These are phyloP conservation scores for Russula vinacea DNA, from an alignment of 768 basidiomycete genomes.

Conservation along the genomic window DNA sequence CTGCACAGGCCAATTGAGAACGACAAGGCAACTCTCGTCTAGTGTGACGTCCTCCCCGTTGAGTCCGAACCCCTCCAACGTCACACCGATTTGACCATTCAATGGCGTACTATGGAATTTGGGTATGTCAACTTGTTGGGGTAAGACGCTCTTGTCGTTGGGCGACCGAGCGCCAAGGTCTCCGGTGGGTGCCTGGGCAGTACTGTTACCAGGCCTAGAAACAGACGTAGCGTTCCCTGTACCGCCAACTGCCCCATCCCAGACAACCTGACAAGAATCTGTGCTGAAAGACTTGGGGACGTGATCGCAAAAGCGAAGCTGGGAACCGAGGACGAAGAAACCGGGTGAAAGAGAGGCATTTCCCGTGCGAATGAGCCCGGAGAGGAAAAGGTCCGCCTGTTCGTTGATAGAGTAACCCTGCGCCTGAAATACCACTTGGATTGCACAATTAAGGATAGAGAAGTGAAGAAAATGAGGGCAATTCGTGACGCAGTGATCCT, in stretches of 20 bases:
- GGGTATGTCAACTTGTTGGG: neutral
- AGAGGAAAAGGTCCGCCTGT: slow-evolving; percentile 52
- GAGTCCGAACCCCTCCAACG: slow-evolving; percentile 39
- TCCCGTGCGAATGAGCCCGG: slow-evolving; percentile 49
- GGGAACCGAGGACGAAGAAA: slow-evolving; percentile 51
- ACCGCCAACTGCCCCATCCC: slow-evolving; percentile 42
- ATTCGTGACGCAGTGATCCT: slow-evolving; percentile 66
- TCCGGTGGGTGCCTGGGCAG: neutral
- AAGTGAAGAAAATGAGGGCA: slow-evolving; percentile 66
- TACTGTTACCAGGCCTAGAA: slow-evolving; percentile 27
- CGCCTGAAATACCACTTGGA: slow-evolving; percentile 68
- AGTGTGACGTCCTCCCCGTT: slow-evolving; percentile 41
- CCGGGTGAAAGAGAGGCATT: slow-evolving; percentile 45
- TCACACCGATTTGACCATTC: slow-evolving; percentile 32
- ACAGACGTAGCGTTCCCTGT: neutral
- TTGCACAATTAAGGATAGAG: slow-evolving; percentile 59
- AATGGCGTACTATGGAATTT: neutral
- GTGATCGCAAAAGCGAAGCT: slow-evolving; percentile 56
- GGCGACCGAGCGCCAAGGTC: neutral
- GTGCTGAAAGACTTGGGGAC: slow-evolving; percentile 42
- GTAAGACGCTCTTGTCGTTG: no score
- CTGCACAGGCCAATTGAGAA: slow-evolving; percentile 67
- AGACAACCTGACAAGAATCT: slow-evolving; percentile 52
- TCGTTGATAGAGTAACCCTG: slow-evolving; percentile 64
- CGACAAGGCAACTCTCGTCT: slow-evolving; percentile 49